Conservation (phyloP, 257 asterid species). For the Ballota nigra region DNA sequence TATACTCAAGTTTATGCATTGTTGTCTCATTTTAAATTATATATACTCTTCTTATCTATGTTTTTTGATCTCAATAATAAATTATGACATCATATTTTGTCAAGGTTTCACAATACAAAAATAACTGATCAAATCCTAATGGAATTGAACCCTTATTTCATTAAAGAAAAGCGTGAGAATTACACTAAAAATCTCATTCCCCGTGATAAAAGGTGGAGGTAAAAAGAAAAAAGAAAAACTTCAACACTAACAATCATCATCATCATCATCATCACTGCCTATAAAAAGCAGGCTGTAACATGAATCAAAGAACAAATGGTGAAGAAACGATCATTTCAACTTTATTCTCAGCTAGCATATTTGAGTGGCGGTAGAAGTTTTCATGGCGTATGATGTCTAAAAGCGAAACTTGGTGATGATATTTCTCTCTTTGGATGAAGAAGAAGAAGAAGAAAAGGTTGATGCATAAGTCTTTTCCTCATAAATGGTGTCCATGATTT, state of each 20-base stretch:
- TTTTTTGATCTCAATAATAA: neutral
- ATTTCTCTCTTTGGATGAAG: constrained; percentile 16
- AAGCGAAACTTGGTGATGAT: constrained; percentile 19
- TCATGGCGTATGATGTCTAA: neutral
- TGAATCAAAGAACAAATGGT: neutral
- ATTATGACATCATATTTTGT: neutral
- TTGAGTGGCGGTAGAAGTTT: neutral
- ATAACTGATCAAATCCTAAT: neutral
- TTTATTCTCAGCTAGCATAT: constrained; percentile 10
- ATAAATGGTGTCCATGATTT: constrained; percentile 48
- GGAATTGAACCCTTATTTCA: constrained; percentile 20
- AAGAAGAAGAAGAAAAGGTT: constrained; percentile 24
- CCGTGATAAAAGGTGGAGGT: constrained; percentile 6
- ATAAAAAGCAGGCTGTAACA: constrained; percentile 32
- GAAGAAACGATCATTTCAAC: constrained; percentile 6
- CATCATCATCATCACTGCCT: constrained; percentile 26
- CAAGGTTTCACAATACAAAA: neutral
- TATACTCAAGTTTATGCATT: neutral
- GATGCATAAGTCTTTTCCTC: constrained; percentile 55
- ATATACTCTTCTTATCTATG: neutral
- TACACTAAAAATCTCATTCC: constrained; percentile 8
- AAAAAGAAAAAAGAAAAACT: neutral
- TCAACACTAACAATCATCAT: neutral
- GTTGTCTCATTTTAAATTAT: neutral
- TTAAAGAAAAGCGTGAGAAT: neutral